Percentiles rank a stretch among this genome's conserved stretches.
Evolutionary conservation across 2,329 filamentous ascomycete species (phyloP).

Genomic region (Rutstroemia sp.): DNA sequence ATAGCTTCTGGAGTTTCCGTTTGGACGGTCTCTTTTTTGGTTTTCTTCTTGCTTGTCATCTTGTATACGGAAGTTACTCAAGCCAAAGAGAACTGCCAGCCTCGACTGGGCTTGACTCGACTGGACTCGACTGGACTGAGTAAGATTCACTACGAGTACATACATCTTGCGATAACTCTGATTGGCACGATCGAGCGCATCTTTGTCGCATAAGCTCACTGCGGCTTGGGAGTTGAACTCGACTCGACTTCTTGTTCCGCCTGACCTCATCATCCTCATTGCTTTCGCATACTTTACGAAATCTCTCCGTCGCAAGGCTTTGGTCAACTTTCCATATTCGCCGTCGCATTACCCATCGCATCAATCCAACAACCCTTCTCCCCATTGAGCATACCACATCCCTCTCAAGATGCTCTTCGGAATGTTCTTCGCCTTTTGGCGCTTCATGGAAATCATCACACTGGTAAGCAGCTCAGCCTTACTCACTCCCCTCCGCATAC

Average conservation of each 20-base stretch:
- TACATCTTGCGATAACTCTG: background rate
- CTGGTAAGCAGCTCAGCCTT: slow-evolving; percentile 42
- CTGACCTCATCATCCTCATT: background rate
- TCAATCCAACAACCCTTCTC: background rate
- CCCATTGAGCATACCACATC: background rate
- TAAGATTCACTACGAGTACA: background rate
- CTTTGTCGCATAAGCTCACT: slow-evolving; percentile 5
- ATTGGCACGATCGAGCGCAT: background rate
- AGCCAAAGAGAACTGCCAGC: background rate
- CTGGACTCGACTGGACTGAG: background rate
- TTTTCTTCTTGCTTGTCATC: background rate
- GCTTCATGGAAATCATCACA: slow-evolving; percentile 55
- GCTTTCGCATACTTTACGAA: background rate
- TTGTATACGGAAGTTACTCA: background rate
- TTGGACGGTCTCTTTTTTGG: background rate
- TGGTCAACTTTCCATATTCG: background rate
- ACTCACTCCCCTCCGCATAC: too few species aligned
- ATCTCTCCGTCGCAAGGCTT: too few species aligned
- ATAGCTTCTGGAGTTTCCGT: background rate
- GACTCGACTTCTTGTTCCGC: too few species aligned
- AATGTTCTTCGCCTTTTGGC: slow-evolving; percentile 55
- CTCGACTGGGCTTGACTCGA: background rate
- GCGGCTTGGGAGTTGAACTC: background rate
- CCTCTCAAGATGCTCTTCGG: slow-evolving; percentile 48
- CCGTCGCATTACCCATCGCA: background rate